Conservation (phyloP, 1,139 yeast species). For the Debaryomycetaceae sp. region DNA sequence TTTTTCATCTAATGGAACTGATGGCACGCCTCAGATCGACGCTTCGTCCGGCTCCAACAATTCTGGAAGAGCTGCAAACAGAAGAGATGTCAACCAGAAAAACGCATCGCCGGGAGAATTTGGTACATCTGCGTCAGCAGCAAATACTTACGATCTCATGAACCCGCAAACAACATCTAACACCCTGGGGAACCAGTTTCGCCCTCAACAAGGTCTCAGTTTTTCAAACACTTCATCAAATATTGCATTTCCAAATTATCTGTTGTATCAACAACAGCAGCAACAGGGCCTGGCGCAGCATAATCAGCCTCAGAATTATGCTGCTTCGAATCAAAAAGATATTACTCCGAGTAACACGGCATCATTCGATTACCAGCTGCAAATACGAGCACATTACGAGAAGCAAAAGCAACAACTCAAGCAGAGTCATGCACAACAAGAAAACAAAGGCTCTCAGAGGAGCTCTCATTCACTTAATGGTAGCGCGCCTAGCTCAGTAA, state of each 20-base stretch:
- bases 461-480: constrained; percentile 1
- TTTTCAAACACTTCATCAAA: constrained; percentile 19
- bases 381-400: constrained; percentile 24
- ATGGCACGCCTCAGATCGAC: constrained; percentile 11
- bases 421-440: constrained; percentile 6
- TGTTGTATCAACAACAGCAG: constrained; percentile 14
- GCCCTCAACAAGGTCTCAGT: constrained; percentile 29
- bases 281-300: constrained; percentile 5
- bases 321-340: constrained; percentile 3
- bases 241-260: constrained; percentile 13
- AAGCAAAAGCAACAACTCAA: constrained; percentile 16
- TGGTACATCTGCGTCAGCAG: constrained; percentile 6
- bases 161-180: constrained; percentile 16
- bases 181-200: constrained; percentile 24
- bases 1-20: constrained; percentile 6
- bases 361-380: constrained; percentile 24
- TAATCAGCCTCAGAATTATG: constrained; percentile 4
- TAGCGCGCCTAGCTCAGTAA: not conserved
- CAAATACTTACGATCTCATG: constrained; percentile 21
- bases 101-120: constrained; percentile 5
- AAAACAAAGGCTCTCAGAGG: constrained; percentile 9
- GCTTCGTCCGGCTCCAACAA: constrained; percentile 11
- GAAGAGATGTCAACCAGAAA: constrained; percentile 4
- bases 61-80: constrained; percentile 4
- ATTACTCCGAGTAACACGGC: constrained; percentile 2